Base-by-base conservation (phyloP, 2,329 filamentous ascomycete species). In the Parastagonospora nodorum region DNA sequence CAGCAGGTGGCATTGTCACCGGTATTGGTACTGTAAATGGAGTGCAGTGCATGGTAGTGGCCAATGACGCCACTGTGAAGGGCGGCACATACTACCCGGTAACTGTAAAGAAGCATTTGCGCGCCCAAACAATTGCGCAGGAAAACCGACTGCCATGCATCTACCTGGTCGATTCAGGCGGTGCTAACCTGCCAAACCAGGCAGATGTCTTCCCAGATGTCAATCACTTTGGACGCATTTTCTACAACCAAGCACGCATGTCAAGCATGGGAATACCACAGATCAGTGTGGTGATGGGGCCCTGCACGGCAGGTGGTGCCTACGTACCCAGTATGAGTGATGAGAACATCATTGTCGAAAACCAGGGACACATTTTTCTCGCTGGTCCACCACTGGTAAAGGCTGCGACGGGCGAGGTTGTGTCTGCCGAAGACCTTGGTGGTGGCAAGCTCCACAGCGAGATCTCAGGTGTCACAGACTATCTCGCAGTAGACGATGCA, bases 321-420 rank as follows among this genome's bases (percentile, higher is more conserved):
- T 97, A 99, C 72, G 92, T 97, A 9, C 93, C 93, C 9, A 91
- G 90, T 66, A 97, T 99, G 93, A 93, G 89, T 53, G 94, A 97
- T 72, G 94, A 97, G 80, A 92, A 86, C 70, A 97, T 99, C 74
- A 97, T 99, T 58, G 94, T 97, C 33, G 86, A 91, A 68, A 88
- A 92, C 45, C 92, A 97, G 73, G 93, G 93, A n/a, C 92, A 96
- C 61, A 96, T 99, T 71, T 99, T 97, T 79, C 84, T 99, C 2
- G 93, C 93, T 1, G 94, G 93, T 0, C 93, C 93, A 14, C 93
- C 94, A 0, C 81, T 99, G 1, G 94, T 99, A 57, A 96, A 97
- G 77, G 94, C 94, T 8, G 93, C 93, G 9, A 99, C 94, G 0
- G 94, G 93, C 10, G 93, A 99, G 75, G 87, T 90, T 28, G 92